A percentile compares a stretch with the other conserved stretches of the same genome.
Evolutionary conservation across 106 monocot genomes (phyloP).

Genomic region (Dendrobium nobile): DNA sequence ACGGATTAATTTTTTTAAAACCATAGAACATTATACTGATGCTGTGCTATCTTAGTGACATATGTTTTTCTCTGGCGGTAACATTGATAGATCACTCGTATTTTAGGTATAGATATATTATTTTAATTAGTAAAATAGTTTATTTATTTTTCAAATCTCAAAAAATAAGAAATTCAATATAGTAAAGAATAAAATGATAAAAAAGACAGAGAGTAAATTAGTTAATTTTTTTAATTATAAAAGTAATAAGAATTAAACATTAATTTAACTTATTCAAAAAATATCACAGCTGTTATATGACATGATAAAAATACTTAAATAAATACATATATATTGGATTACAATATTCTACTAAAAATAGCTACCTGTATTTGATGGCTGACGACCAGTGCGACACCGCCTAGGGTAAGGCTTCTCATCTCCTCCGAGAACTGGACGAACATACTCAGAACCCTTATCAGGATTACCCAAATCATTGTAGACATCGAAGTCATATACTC

Average conservation of each 20-base stretch:
- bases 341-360: background rate
- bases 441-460: slow-evolving; percentile 36
- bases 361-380: slow-evolving; percentile 34
- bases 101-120: too few relatives aligned
- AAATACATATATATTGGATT: background rate
- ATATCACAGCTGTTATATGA: background rate
- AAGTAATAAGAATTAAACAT: background rate
- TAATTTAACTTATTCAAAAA: background rate
- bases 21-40: too few relatives aligned
- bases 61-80: too few relatives aligned
- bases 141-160: too few relatives aligned
- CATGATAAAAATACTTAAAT: too few relatives aligned
- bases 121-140: too few relatives aligned
- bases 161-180: too few relatives aligned
- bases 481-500: slow-evolving; percentile 58
- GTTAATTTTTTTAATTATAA: background rate
- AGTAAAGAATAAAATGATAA: too few relatives aligned
- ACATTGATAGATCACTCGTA: too few relatives aligned
- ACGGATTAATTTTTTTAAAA: too few relatives aligned
- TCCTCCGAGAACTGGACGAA: slow-evolving; percentile 51
- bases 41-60: too few relatives aligned
- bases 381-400: slow-evolving; percentile 57
- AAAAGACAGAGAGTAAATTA: too few relatives aligned
- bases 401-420: slow-evolving; percentile 55
- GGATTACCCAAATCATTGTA: slow-evolving; percentile 80